Percentiles rank a stretch among this genome's conserved stretches.
phyloP scores from a whole-genome alignment of 768 basidiomycete species.

The Boletus subcaerulescens region DNA sequence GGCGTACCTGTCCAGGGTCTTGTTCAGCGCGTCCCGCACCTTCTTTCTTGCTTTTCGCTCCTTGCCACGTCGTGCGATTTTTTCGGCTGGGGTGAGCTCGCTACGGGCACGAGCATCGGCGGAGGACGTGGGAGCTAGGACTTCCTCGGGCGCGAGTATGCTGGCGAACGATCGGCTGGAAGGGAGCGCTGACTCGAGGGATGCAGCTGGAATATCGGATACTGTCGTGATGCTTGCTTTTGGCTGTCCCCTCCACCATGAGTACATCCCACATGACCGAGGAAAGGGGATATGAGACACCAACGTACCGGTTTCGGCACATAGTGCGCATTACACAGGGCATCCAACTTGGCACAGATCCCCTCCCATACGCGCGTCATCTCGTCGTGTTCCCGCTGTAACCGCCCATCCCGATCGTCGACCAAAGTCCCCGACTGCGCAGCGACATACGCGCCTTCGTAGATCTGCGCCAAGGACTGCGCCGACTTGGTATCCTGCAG shows the following conservation, averaged over 20 bases:
- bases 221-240: constrained; percentile 84
- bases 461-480: constrained; percentile 91
- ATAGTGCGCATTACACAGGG: constrained; percentile 92
- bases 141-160: constrained; percentile 92
- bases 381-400: constrained; percentile 86
- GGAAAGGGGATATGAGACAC: neutral
- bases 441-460: constrained; percentile 87
- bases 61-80: constrained; percentile 65
- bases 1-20: constrained; percentile 61
- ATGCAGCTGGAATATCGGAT: constrained; percentile 75
- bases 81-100: constrained; percentile 85
- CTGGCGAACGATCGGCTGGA: constrained; percentile 70
- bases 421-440: constrained; percentile 49
- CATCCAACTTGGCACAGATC: constrained; percentile 86
- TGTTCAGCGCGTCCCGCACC: constrained; percentile 61
- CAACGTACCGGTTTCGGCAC: constrained; percentile 83
- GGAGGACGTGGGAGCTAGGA: constrained; percentile 57
- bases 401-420: constrained; percentile 85
- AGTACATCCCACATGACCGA: neutral
- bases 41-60: constrained; percentile 70
- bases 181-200: constrained; percentile 89
- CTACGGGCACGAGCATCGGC: constrained; percentile 60
- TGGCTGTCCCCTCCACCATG: constrained; percentile 50
- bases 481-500: constrained; percentile 84
- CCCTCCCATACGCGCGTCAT: constrained; percentile 81